Conservation (phyloP, 2,329 filamentous ascomycete genomes). For the Ophiosphaerella herpotricha region DNA sequence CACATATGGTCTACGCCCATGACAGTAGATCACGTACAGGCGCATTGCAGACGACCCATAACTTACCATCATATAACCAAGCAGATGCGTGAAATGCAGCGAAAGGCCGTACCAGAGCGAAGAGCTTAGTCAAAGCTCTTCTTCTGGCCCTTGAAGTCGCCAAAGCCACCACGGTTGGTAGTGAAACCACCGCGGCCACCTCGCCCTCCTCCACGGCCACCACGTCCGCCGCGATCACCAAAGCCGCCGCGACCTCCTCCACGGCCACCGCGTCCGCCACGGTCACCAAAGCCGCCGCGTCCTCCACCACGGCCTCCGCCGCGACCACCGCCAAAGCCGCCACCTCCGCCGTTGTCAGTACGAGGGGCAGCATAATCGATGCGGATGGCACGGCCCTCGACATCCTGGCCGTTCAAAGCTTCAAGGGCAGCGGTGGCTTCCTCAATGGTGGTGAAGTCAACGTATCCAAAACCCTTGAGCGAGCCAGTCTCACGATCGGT, state of each 20-base stretch:
- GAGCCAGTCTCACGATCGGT: constrained; percentile 84
- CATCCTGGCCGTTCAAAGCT: constrained; percentile 70
- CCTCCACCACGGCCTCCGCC: constrained; percentile 55
- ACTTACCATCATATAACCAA: constrained; percentile 32
- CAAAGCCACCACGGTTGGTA: constrained; percentile 61
- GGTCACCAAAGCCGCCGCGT: constrained; percentile 57
- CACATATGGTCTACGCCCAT: constrained; percentile 12
- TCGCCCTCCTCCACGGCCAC: constrained; percentile 54
- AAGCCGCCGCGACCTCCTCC: constrained; percentile 54
- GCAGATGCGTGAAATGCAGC: constrained; percentile 17
- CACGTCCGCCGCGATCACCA: constrained; percentile 55
- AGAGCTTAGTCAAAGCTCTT: constrained; percentile 62
- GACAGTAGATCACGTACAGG: constrained; percentile 17
- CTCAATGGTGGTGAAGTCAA: constrained; percentile 79
- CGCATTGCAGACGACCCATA: constrained; percentile 12
- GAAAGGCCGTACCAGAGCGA: not conserved
- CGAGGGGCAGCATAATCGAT: constrained; percentile 80
- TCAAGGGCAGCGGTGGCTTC: constrained; percentile 79
- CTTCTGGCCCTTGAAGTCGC: constrained; percentile 79
- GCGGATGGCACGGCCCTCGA: constrained; percentile 75
- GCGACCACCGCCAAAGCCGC: constrained; percentile 58
- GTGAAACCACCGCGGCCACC: constrained; percentile 51
- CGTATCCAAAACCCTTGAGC: constrained; percentile 92
- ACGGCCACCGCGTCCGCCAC: constrained; percentile 49
- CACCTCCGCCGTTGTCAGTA: constrained; percentile 60